Evolutionary conservation across 208 protist genomes (phyloP).

Genomic region (Leishmania aethiopica): DNA sequence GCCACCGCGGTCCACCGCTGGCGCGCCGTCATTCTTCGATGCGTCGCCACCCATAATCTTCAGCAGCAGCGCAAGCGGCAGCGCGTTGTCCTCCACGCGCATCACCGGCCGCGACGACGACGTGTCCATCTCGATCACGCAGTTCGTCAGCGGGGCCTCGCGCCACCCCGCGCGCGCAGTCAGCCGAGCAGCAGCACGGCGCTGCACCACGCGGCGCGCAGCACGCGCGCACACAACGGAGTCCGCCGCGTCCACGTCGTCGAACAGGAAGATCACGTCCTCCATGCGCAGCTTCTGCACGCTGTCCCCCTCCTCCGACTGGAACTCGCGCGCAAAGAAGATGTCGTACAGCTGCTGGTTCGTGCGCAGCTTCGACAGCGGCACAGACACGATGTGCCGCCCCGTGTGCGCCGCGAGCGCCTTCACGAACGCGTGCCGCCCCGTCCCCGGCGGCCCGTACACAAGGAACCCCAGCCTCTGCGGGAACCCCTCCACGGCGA

Average conservation of each 20-base stretch:
- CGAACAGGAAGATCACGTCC: constrained; percentile 88
- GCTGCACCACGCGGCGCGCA: constrained; percentile 35
- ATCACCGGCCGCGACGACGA: constrained; percentile 23
- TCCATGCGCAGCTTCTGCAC: constrained; percentile 50
- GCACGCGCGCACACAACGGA: constrained; percentile 73
- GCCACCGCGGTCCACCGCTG: neutral
- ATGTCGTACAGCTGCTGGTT: constrained; percentile 93
- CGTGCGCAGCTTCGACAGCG: constrained; percentile 68
- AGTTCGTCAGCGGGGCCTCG: constrained; percentile 25
- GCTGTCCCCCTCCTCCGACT: constrained; percentile 31
- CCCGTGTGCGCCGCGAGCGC: constrained; percentile 99
- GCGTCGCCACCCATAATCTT: constrained; percentile 14
- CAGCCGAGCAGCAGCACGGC: constrained; percentile 27
- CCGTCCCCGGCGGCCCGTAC: constrained; percentile 96
- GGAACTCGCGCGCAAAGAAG: constrained; percentile 75
- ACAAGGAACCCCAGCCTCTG: constrained; percentile 98
- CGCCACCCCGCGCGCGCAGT: constrained; percentile 17
- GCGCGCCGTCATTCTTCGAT: neutral
- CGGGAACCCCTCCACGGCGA: constrained; percentile 84
- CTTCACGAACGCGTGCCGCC: constrained; percentile 98
- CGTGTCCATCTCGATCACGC: constrained; percentile 30
- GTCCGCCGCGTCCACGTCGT: constrained; percentile 78
- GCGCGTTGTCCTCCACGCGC: constrained; percentile 12
- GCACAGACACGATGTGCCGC: constrained; percentile 83
- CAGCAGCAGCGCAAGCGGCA: constrained; percentile 28